These are phyloP conservation scores for Verticillium albo-atrum DNA, from an alignment of 2,329 filamentous ascomycete genomes.

Conservation along the genomic window DNA sequence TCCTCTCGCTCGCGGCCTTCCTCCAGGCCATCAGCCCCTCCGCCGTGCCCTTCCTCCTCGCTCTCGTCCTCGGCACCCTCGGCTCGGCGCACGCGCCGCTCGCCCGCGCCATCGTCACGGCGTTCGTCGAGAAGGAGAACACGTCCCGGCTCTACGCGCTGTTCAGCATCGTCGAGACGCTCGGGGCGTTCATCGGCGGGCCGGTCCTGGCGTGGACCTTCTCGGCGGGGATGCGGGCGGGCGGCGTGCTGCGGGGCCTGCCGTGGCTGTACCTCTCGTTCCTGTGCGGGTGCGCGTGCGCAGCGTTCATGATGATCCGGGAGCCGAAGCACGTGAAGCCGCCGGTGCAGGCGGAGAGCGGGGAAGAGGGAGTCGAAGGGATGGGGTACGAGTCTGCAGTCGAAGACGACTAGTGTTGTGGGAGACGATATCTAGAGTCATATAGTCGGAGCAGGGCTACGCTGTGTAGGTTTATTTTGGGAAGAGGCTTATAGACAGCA, in stretches of 20 bases:
- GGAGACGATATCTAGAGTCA: too few relatives aligned
- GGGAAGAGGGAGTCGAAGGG: not conserved
- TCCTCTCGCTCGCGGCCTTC: constrained; percentile 26
- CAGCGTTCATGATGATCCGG: constrained; percentile 24
- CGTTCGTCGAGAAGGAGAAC: constrained; percentile 29
- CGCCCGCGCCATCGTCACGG: constrained; percentile 33
- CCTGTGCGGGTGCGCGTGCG: constrained; percentile 21
- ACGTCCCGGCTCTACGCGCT: constrained; percentile 37
- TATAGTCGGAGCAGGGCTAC: too few relatives aligned
- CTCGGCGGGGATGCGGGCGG: constrained; percentile 26
- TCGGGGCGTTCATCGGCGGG: constrained; percentile 33
- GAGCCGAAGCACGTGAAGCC: constrained; percentile 21
- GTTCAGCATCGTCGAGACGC: constrained; percentile 32
- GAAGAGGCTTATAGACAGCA: too few relatives aligned
- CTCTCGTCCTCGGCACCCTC: constrained; percentile 30
- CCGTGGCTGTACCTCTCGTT: constrained; percentile 34
- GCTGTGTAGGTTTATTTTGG: too few relatives aligned
- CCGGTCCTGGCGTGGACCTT: constrained; percentile 35
- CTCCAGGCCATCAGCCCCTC: constrained; percentile 28
- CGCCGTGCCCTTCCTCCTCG: constrained; percentile 28
- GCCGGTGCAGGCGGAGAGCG: constrained; percentile 1
- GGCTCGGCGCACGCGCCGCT: constrained; percentile 33
- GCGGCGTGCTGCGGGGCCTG: constrained; percentile 30
- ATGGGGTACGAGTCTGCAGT: constrained; percentile 4
- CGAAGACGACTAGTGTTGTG: constrained; percentile 5